These are phyloP conservation scores for Athelia sp. DNA, from an alignment of 1,284 basidiomycete species.

Conservation along the genomic window DNA sequence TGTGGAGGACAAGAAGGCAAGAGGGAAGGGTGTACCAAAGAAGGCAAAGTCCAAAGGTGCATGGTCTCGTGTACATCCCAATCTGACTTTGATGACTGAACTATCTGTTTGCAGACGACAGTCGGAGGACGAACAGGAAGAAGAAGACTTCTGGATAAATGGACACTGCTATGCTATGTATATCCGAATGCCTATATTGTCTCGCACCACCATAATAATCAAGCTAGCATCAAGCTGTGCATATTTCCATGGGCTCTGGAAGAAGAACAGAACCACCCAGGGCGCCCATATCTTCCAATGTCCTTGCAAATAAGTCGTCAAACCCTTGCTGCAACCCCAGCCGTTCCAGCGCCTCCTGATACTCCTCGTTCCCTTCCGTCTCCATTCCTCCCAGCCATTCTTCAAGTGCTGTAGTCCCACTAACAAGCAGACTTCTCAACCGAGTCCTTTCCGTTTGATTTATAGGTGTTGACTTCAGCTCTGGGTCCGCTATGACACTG, in stretches of 20 bases:
- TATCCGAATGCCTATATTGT: slow-evolving; percentile 2
- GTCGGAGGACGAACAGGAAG: slow-evolving; percentile 36
- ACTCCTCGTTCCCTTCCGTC: slow-evolving; percentile 28
- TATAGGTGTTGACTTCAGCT: slow-evolving; percentile 35
- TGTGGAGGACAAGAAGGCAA: slow-evolving; percentile 58
- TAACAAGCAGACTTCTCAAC: slow-evolving; percentile 56
- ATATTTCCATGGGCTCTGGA: slow-evolving; percentile 20
- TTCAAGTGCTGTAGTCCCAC: slow-evolving; percentile 53
- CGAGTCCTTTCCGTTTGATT: slow-evolving; percentile 68
- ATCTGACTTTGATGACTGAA: slow-evolving; percentile 1
- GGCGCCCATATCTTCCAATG: slow-evolving; percentile 50
- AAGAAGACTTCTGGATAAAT: slow-evolving; percentile 20
- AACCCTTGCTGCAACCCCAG: slow-evolving; percentile 55
- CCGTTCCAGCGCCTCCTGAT: slow-evolving; percentile 35
- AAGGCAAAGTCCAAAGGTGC: slow-evolving; percentile 68
- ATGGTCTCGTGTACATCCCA: slow-evolving; percentile 16
- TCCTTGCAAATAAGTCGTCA: slow-evolving; percentile 55
- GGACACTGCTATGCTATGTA: slow-evolving; percentile 9
- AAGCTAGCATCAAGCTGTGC: slow-evolving; percentile 14
- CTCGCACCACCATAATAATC: not conserved
- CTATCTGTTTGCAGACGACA: slow-evolving; percentile 29
- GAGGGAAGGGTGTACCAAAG: slow-evolving; percentile 78
- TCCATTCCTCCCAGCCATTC: slow-evolving; percentile 52
- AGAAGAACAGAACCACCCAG: slow-evolving; percentile 22
- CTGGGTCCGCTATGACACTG: slow-evolving; percentile 4